phyloP scores from a whole-genome alignment of 768 basidiomycete species.

The Wakefieldia striispora region DNA sequence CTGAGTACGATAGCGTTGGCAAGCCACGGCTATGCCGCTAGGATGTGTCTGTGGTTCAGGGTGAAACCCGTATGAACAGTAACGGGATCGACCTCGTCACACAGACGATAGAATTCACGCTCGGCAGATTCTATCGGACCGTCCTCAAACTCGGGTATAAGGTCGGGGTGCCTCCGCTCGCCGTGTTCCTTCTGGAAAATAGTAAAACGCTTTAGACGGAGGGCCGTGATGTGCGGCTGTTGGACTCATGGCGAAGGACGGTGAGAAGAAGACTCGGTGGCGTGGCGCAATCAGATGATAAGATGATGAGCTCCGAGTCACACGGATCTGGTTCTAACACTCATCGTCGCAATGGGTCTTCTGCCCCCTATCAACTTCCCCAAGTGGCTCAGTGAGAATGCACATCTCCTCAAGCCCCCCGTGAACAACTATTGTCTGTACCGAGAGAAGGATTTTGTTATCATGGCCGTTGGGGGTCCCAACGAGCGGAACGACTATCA shows the following conservation, averaged over 20 bases:
- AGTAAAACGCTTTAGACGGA: too few species aligned
- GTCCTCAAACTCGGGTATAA: constrained; percentile 6
- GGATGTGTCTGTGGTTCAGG: too few species aligned
- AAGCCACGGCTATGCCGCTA: too few species aligned
- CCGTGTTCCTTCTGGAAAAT: too few species aligned
- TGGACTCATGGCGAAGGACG: too few species aligned
- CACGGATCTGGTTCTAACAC: neutral
- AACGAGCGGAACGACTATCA: constrained; percentile 95
- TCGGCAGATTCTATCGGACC: constrained; percentile 8
- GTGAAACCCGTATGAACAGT: too few species aligned
- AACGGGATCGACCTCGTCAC: constrained; percentile 1
- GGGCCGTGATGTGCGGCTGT: too few species aligned
- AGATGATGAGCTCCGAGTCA: too few species aligned
- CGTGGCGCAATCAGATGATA: too few species aligned
- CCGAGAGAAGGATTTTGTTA: constrained; percentile 78
- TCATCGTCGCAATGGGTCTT: constrained; percentile 56
- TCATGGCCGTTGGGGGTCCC: constrained; percentile 97
- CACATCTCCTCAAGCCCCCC: constrained; percentile 79
- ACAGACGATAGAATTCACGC: constrained; percentile 17
- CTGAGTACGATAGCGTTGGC: too few species aligned
- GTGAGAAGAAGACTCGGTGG: too few species aligned
- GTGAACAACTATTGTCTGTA: constrained; percentile 91
- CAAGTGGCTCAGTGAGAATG: constrained; percentile 84
- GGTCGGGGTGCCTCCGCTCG: too few species aligned
- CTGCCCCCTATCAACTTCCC: constrained; percentile 83